Conservation (phyloP, 306 rosid species). For the Alnus glutinosa region DNA sequence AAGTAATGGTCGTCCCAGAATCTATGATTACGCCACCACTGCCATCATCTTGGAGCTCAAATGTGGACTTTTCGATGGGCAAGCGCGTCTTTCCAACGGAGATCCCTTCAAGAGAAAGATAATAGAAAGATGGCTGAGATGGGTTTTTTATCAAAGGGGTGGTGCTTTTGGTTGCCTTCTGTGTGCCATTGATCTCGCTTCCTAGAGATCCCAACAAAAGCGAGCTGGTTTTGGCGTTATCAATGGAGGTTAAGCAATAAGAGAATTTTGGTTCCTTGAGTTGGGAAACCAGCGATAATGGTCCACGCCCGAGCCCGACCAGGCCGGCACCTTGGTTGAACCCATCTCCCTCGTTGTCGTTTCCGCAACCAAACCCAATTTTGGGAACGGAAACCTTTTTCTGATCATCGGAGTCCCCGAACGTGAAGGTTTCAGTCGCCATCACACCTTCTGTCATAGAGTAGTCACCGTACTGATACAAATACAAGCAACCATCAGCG, state of each 20-base stretch:
- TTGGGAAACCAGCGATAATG: slow-evolving; percentile 79
- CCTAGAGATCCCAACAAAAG: slow-evolving; percentile 67
- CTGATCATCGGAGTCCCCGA: slow-evolving; percentile 34
- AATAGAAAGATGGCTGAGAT: slow-evolving; percentile 69
- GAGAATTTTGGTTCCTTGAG: slow-evolving; percentile 68
- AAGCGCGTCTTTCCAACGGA: slow-evolving; percentile 58
- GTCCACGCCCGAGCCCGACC: slow-evolving; percentile 85
- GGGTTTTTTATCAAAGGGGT: slow-evolving; percentile 72
- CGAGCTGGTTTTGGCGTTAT: slow-evolving; percentile 51
- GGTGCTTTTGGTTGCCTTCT: slow-evolving; percentile 13
- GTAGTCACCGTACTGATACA: slow-evolving; percentile 70
- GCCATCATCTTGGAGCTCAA: slow-evolving; percentile 57
- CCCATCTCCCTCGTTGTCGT: slow-evolving; percentile 76
- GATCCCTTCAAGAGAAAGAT: slow-evolving; percentile 74
- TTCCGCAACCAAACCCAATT: slow-evolving; percentile 87
- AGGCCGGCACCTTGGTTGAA: slow-evolving; percentile 75
- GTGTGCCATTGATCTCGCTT: slow-evolving; percentile 23
- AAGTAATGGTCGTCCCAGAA: slow-evolving; percentile 83
- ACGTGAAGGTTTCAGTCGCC: slow-evolving; percentile 71
- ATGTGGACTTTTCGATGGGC: slow-evolving; percentile 44
- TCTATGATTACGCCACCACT: slow-evolving; percentile 83
- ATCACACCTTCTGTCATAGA: slow-evolving; percentile 71
- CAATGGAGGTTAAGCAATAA: slow-evolving; percentile 68
- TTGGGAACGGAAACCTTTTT: slow-evolving; percentile 27
- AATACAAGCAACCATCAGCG: slow-evolving; percentile 54